Percentiles rank a stretch among this genome's conserved stretches.
These are phyloP conservation scores for Yamadazyma taylorii DNA, from an alignment of 1,139 yeast species.

Conservation along the genomic window DNA sequence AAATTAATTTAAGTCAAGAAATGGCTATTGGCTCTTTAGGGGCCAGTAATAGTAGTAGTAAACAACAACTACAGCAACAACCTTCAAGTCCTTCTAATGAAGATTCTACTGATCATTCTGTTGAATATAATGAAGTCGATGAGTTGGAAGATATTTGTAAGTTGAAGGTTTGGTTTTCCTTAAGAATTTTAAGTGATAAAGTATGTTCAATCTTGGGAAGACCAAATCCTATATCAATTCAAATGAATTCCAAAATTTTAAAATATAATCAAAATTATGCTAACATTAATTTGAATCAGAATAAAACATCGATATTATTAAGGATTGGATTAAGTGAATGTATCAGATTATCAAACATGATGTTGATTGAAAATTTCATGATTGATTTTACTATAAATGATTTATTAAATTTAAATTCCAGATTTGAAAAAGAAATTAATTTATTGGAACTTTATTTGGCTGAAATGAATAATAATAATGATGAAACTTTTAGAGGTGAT, in stretches of 20 bases:
- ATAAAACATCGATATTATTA: constrained; percentile 29
- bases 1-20: constrained; percentile 12
- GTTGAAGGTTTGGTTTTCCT: constrained; percentile 51
- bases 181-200: constrained; percentile 48
- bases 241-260: constrained; percentile 41
- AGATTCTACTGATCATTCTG: constrained; percentile 6
- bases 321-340: constrained; percentile 53
- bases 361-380: constrained; percentile 54
- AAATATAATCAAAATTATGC: constrained; percentile 21
- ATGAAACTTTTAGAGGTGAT: neutral
- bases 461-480: constrained; percentile 12
- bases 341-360: constrained; percentile 47
- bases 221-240: constrained; percentile 56
- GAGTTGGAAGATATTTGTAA: constrained; percentile 33
- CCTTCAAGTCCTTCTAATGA: no score
- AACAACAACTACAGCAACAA: no score
- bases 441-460: constrained; percentile 23
- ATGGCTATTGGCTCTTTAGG: no score
- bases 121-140: constrained; percentile 20
- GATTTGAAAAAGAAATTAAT: constrained; percentile 42
- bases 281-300: constrained; percentile 24
- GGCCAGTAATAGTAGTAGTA: no score
- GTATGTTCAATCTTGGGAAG: constrained; percentile 54
- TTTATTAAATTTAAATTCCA: constrained; percentile 37
- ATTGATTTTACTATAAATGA: constrained; percentile 42